Conservation (phyloP, 371 early-diverging fungal genomes). For the Mortierella sp. region DNA sequence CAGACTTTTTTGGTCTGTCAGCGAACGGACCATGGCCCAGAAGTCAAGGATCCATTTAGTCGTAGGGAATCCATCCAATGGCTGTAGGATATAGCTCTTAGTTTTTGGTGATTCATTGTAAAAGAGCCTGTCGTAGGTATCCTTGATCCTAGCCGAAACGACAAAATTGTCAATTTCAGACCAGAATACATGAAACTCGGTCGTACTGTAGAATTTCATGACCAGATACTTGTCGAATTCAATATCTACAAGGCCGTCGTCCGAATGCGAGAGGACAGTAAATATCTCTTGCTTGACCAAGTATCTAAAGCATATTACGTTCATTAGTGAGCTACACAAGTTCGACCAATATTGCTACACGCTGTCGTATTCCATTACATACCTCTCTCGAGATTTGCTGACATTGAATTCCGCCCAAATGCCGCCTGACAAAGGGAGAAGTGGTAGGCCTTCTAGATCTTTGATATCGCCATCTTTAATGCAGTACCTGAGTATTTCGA, state of each 20-base stretch:
- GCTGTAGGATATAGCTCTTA: not conserved
- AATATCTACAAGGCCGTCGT: conserved; percentile 21
- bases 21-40: conserved; percentile 16
- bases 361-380: not conserved
- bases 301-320: not conserved
- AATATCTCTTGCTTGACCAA: not conserved
- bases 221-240: not conserved
- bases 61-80: conserved; percentile 12
- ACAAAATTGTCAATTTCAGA: not conserved
- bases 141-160: not conserved
- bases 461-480: conserved; percentile 11
- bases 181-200: conserved; percentile 8
- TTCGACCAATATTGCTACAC: too few species aligned
- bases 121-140: not conserved
- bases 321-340: not conserved
- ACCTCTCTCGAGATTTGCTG: conserved; percentile 5
- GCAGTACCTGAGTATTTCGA: conserved; percentile 30
- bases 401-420: conserved; percentile 30
- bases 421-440: conserved; percentile 27
- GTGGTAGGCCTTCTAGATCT: conserved; percentile 28
- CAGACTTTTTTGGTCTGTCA: not conserved
- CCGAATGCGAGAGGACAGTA: conserved; percentile 12
- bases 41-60: conserved; percentile 25
- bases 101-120: not conserved
- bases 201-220: not conserved